Evolutionary conservation across 1,139 yeast genomes (phyloP).

Genomic region (Taphrina pruni): DNA sequence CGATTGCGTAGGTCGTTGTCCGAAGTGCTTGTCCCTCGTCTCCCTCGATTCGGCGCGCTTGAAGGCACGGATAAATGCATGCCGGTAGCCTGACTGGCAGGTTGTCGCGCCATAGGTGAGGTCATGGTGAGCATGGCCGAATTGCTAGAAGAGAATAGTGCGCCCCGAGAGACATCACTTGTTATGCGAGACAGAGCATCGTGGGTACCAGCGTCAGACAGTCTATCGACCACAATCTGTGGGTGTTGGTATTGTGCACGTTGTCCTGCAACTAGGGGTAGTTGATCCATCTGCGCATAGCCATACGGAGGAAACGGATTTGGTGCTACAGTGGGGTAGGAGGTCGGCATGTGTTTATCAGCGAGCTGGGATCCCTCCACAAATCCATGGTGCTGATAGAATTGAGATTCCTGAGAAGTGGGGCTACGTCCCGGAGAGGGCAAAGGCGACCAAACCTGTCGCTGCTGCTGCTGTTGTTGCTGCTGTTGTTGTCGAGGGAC

Average conservation of each 20-base stretch:
- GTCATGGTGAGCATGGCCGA: not conserved
- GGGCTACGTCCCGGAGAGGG: constrained; percentile 16
- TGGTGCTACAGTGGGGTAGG: not conserved
- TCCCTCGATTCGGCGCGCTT: not conserved
- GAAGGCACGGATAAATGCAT: constrained; percentile 3
- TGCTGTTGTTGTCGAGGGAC: not conserved
- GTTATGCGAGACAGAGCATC: not conserved
- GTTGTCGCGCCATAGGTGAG: constrained; percentile 3
- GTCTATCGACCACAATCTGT: constrained; percentile 11
- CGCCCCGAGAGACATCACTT: not conserved
- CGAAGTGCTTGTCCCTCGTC: constrained; percentile 9
- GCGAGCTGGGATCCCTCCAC: not conserved
- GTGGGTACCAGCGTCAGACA: not conserved
- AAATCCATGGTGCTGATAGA: not conserved
- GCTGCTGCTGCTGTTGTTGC: no score
- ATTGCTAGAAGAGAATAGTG: not conserved
- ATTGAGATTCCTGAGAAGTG: not conserved
- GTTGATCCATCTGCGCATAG: not conserved
- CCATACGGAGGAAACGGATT: not conserved
- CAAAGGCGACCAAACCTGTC: not conserved
- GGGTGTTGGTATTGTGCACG: not conserved
- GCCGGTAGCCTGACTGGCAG: not conserved
- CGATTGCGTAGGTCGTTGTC: not conserved
- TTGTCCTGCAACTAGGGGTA: not conserved
- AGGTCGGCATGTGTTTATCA: not conserved